A percentile compares a stretch with the other conserved stretches of the same genome.
Evolutionary conservation across 352 stramenopile species (phyloP).

Genomic region (Phytopythium aichiense): DNA sequence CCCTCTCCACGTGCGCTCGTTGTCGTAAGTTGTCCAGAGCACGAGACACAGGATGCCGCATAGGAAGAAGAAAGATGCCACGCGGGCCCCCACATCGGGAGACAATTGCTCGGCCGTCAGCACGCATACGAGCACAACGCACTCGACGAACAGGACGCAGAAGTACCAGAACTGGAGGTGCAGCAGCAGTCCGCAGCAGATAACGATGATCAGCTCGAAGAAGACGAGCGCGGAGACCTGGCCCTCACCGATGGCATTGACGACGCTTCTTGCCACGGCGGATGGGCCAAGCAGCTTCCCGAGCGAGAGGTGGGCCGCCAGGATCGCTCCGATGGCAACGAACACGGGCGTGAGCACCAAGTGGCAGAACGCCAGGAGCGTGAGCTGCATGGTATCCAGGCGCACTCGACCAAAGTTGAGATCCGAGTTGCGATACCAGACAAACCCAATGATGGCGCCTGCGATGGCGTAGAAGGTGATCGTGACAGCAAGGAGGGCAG

Average conservation of each 20-base stretch:
- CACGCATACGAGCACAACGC: conserved; percentile 25
- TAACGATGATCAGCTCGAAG: conserved; percentile 34
- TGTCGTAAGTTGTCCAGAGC: conserved; percentile 37
- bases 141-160: conserved; percentile 30
- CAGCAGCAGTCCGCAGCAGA: conserved; percentile 34
- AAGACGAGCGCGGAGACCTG: conserved; percentile 44
- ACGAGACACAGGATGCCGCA: conserved; percentile 28
- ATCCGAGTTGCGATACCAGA: conserved; percentile 20
- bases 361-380: conserved; percentile 44
- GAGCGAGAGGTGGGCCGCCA: conserved; percentile 8
- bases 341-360: conserved; percentile 32
- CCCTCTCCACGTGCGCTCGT: conserved; percentile 34
- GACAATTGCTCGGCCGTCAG: conserved; percentile 24
- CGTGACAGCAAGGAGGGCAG: conserved; percentile 18
- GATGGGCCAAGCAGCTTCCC: not conserved
- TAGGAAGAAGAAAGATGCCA: conserved; percentile 24
- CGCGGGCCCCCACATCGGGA: conserved; percentile 11
- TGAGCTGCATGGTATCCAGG: conserved; percentile 37
- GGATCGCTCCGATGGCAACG: conserved; percentile 14
- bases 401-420: conserved; percentile 26
- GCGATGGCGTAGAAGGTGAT: conserved; percentile 27
- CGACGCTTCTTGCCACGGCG: conserved; percentile 6
- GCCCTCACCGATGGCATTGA: conserved; percentile 26
- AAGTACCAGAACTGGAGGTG: conserved; percentile 59
- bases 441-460: conserved; percentile 16